Evolutionary conservation across 75 land plant genomes (phyloP), one percentile per base, ranked within the genome.

Genomic region (Chamaecyparis obtusa): DNA sequence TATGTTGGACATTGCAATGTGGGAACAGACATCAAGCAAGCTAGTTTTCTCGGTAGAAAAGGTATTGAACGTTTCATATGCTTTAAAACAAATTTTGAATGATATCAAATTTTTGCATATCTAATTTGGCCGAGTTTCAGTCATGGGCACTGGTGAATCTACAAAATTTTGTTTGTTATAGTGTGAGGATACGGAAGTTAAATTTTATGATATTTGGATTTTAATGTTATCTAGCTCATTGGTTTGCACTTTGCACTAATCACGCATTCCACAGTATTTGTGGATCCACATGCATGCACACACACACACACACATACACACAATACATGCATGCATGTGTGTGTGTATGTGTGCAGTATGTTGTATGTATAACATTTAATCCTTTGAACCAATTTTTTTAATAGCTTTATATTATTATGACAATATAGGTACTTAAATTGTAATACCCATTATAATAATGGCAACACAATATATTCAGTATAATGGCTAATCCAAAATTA

Each of bases 1-100:
- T 98, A 95, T 92, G 95, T 95, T 71, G 99, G 99, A 33, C 99
- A 98, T 83, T 98, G 99, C 92, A 98, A 98, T 91, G 89, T 96
- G 30, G 99, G 99, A 36, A 98, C 99, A 84, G 99, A 98, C 69
- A 98, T 98, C 37, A 98, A 98, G 77, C 99, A 98, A 87, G 99
- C 99, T 30, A 98, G 94, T 90, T 98, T 98, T 92, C 94, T 98
- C 83, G 99, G 99, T 30, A 92, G 92, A 86, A 88, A 85, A 94
- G 99, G 99, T 98, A 60, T 56, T 74, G 71, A 39, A 33, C 8
- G 27, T 21, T 44, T 21, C 24, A 79, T 44, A 30, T 33, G 9
- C 55, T 80, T 15, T 79, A 30, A 44, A 37, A 7, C 76, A 6
- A 74, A 33, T 3, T 24, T 13, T n/a, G 76, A 13, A 3, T 30